These are phyloP conservation scores for Fusarium mangiferae DNA, from an alignment of 2,329 filamentous ascomycete genomes.

Conservation along the genomic window DNA sequence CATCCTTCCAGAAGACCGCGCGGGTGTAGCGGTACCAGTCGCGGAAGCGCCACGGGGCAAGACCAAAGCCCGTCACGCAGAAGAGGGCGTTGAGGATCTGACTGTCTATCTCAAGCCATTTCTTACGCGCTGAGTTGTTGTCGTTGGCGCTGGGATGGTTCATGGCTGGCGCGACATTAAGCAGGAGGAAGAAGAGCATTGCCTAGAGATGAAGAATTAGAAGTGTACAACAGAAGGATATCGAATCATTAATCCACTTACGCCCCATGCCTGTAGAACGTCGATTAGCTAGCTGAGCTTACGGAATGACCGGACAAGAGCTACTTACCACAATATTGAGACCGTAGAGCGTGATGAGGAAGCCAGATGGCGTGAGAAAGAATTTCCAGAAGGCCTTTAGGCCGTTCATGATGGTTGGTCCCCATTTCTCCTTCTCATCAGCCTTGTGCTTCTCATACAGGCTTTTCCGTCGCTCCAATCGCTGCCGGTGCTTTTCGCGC, in stretches of 20 bases:
- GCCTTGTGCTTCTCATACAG: not conserved
- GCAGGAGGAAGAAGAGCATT: slow-evolving; percentile 1
- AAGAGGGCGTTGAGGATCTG: slow-evolving; percentile 84
- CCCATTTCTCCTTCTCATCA: slow-evolving; percentile 3
- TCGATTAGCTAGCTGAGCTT: not conserved
- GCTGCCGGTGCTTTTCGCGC: not conserved
- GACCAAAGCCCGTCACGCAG: slow-evolving; percentile 84
- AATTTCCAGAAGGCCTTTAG: slow-evolving; percentile 1
- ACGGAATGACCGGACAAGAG: not conserved
- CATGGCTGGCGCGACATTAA: not conserved
- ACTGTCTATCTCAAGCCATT: slow-evolving; percentile 86
- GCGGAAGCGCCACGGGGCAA: slow-evolving; percentile 84
- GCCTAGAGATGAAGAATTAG: not conserved
- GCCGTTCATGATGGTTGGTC: not conserved
- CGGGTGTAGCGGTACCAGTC: slow-evolving; percentile 46
- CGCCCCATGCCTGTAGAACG: not conserved
- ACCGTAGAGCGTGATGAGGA: not conserved
- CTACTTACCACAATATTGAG: not conserved
- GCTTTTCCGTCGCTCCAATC: not conserved
- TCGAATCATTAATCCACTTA: not conserved
- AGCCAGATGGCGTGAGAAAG: slow-evolving; percentile 55
- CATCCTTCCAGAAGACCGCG: not conserved
- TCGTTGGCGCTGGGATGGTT: slow-evolving; percentile 56
- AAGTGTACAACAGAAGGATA: not conserved
- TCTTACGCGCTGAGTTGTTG: slow-evolving; percentile 76